Conservation (phyloP, 768 basidiomycete species). For the Russula compacta region DNA sequence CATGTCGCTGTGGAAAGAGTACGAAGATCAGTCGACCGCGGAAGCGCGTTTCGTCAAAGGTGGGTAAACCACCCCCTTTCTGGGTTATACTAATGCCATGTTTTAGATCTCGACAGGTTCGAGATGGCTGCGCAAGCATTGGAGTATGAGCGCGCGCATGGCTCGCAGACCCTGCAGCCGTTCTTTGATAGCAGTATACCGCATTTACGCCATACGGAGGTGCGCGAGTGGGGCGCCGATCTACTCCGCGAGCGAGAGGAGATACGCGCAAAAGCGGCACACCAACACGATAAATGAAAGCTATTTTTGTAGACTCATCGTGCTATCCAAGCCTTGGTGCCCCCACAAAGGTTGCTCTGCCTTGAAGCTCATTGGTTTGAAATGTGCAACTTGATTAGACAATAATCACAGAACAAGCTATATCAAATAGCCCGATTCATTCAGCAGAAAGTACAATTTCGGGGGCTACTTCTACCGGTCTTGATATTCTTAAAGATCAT, state of each 20-base stretch:
- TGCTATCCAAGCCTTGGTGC: neutral
- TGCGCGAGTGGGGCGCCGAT: slow-evolving; percentile 59
- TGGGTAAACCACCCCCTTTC: slow-evolving; percentile 34
- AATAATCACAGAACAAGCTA: neutral
- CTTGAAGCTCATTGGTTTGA: neutral
- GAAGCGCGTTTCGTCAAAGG: slow-evolving; percentile 89
- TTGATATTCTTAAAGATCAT: neutral
- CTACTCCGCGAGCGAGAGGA: slow-evolving; percentile 42
- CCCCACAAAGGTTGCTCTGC: neutral
- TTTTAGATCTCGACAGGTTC: slow-evolving; percentile 70
- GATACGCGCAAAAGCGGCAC: neutral
- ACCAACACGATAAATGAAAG: neutral
- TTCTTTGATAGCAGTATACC: slow-evolving; percentile 83
- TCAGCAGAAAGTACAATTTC: slow-evolving; percentile 1
- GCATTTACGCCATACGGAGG: slow-evolving; percentile 58
- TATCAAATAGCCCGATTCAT: neutral
- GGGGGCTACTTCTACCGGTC: neutral
- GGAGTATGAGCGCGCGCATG: slow-evolving; percentile 60
- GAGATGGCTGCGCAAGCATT: slow-evolving; percentile 83
- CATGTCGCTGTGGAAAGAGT: slow-evolving; percentile 73
- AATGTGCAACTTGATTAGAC: neutral
- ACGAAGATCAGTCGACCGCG: slow-evolving; percentile 60
- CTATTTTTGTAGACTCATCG: neutral
- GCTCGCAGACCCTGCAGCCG: slow-evolving; percentile 43
- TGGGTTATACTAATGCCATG: neutral